Percentiles rank a stretch among this genome's conserved stretches.
Evolutionary conservation across 345 rosid species (phyloP).

Genomic region (Eucalyptus shirleyi): DNA sequence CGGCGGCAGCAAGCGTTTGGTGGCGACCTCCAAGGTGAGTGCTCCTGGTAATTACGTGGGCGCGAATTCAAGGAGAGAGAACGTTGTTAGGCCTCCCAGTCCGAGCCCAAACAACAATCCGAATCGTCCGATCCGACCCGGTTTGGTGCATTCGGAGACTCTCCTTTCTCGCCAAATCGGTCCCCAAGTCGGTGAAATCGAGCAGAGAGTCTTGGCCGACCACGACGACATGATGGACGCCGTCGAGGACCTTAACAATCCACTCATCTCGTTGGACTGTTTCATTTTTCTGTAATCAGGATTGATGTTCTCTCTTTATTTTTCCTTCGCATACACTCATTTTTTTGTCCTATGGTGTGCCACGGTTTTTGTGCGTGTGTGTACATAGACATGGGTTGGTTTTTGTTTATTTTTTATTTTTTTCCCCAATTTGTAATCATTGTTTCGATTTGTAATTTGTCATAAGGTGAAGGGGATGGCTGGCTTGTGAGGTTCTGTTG

Average conservation of each 20-base stretch:
- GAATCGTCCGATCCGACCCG: neutral
- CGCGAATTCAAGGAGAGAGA: conserved; percentile 6
- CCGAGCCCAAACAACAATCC: conserved; percentile 7
- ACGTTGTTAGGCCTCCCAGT: conserved; percentile 16
- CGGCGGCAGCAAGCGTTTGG: conserved; percentile 11
- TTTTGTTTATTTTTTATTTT: neutral
- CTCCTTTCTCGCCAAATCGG: conserved; percentile 27
- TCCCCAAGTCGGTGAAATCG: conserved; percentile 40
- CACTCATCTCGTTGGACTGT: conserved; percentile 84
- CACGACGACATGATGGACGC: conserved; percentile 7
- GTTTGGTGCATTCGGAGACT: neutral
- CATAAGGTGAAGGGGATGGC: neutral
- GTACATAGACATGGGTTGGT: neutral
- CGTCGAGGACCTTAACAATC: conserved; percentile 58
- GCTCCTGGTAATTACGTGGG: neutral
- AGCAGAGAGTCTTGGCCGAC: conserved; percentile 17
- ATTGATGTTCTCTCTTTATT: neutral
- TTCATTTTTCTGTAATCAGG: conserved; percentile 47
- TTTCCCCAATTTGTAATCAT: neutral
- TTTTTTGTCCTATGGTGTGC: neutral
- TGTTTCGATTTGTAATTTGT: neutral
- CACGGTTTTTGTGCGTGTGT: neutral
- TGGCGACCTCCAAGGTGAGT: neutral
- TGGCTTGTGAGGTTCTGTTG: neutral
- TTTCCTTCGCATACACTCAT: neutral